Evolutionary conservation across 495 filamentous ascomycete species (phyloP).

Genomic region (Sordaria brevicollis): DNA sequence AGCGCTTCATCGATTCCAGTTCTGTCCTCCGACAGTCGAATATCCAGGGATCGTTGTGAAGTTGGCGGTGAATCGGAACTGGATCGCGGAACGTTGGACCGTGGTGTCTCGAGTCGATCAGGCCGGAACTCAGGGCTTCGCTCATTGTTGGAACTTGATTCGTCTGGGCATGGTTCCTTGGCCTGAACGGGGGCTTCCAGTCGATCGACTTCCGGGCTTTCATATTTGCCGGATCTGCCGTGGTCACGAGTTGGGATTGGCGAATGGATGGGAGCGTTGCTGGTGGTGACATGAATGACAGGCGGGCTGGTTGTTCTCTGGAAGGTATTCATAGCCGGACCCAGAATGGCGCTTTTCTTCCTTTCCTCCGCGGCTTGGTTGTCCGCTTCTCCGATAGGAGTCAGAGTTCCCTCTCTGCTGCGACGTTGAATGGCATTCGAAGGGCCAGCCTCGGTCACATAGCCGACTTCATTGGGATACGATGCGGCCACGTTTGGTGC

Average conservation of each 20-base stretch:
- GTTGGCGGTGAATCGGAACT: background rate
- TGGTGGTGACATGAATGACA: background rate
- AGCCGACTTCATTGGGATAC: constrained; percentile 3
- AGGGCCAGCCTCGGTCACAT: background rate
- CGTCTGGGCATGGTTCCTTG: background rate
- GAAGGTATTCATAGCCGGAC: background rate
- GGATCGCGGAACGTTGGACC: background rate
- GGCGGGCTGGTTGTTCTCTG: background rate
- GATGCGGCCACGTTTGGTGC: constrained; percentile 1
- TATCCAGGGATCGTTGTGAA: background rate
- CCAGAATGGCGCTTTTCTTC: background rate
- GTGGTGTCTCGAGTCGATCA: background rate
- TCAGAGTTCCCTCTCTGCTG: background rate
- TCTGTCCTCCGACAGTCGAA: background rate
- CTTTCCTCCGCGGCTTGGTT: background rate
- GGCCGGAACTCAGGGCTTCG: background rate
- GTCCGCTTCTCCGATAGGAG: background rate
- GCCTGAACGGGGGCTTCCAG: background rate
- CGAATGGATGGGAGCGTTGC: background rate
- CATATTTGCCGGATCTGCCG: background rate
- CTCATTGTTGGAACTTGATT: background rate
- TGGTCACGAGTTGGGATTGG: background rate
- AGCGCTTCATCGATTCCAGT: background rate
- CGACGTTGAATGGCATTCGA: background rate
- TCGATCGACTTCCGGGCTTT: background rate